Percentiles rank a stretch among this genome's conserved stretches.
Conservation (phyloP, 257 asterid species). For the Linderniella brevidens region DNA sequence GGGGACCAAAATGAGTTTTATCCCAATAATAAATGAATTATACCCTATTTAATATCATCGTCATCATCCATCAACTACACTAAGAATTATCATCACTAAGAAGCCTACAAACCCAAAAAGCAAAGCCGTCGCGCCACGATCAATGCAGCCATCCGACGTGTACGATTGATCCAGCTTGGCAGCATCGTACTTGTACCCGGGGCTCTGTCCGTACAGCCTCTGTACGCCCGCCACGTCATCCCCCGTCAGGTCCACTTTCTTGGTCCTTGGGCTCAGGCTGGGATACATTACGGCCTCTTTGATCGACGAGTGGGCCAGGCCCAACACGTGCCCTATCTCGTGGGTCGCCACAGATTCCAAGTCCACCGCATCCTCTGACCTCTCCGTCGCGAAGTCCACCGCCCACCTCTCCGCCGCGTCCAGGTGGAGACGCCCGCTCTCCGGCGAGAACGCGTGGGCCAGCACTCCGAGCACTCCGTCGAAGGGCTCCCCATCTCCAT, state of each 20-base stretch:
- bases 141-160: no score
- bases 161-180: no score
- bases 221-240: conserved; percentile 86
- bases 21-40: no score
- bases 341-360: conserved; percentile 93
- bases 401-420: conserved; percentile 84
- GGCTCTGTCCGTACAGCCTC: conserved; percentile 71
- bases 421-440: conserved; percentile 69
- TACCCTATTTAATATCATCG: no score
- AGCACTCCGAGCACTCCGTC: conserved; percentile 70
- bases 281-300: conserved; percentile 85
- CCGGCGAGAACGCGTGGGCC: conserved; percentile 92
- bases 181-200: conserved; percentile 28
- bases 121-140: no score
- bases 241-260: conserved; percentile 47
- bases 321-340: conserved; percentile 80
- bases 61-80: no score
- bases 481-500: conserved; percentile 80
- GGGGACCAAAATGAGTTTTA: no score
- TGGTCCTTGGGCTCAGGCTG: conserved; percentile 58
- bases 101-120: no score
- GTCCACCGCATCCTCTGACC: conserved; percentile 60
- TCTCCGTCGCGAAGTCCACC: conserved; percentile 37
- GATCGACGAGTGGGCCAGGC: conserved; percentile 77
- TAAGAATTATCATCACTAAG: no score